Evolutionary conservation across 176 grass and related monocot genomes (phyloP).

Genomic region (Juncus inflexus): DNA sequence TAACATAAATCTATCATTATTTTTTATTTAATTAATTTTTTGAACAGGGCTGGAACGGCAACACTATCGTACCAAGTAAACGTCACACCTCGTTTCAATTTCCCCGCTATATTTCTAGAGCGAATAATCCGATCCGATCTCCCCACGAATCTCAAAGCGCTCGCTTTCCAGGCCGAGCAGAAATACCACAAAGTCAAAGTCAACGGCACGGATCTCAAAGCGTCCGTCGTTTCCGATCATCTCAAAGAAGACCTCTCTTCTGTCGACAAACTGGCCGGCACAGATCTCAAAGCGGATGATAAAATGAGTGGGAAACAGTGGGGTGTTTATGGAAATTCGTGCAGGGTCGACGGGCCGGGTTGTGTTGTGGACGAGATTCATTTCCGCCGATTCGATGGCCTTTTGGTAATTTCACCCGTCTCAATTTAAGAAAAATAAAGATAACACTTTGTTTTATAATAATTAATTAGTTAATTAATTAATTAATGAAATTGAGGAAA

Average conservation of each 20-base stretch:
- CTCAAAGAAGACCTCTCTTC: constrained; percentile 1
- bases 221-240: neutral
- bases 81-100: constrained; percentile 88
- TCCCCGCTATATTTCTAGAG: constrained; percentile 94
- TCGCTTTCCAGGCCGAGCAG: constrained; percentile 70
- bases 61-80: constrained; percentile 78
- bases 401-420: constrained; percentile 45
- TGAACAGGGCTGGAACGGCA: constrained; percentile 55
- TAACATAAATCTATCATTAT: neutral
- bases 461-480: constrained; percentile 24
- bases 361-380: constrained; percentile 93
- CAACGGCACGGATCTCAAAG: constrained; percentile 38
- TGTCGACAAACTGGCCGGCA: neutral
- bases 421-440: no score
- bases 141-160: constrained; percentile 76
- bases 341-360: constrained; percentile 64
- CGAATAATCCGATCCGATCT: constrained; percentile 90
- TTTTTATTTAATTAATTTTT: constrained; percentile 15
- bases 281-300: neutral
- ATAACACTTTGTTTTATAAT: no score
- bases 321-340: constrained; percentile 91
- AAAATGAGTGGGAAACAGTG: constrained; percentile 43
- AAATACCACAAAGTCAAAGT: constrained; percentile 46
- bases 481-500: constrained; percentile 63
- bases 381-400: constrained; percentile 90